Evolutionary conservation across 768 basidiomycete genomes (phyloP).

Genomic region (Chalciporus chontae): DNA sequence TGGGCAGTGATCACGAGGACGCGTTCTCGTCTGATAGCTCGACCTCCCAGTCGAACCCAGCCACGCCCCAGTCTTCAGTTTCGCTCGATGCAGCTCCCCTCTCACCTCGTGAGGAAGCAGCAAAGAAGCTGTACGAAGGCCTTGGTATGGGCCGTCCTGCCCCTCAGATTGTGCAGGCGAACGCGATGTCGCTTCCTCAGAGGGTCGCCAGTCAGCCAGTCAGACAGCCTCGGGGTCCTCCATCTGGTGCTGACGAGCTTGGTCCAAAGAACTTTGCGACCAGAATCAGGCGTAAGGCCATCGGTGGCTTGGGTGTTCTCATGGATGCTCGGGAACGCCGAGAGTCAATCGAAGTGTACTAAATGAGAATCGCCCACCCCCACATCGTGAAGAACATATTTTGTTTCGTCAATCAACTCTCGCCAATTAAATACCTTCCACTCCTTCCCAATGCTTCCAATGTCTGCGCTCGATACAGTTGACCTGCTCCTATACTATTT

Average conservation of each 20-base stretch:
- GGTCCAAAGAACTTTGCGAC: slow-evolving; percentile 88
- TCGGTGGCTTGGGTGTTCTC: slow-evolving; percentile 74
- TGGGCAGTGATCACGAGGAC: slow-evolving; percentile 52
- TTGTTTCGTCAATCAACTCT: slow-evolving; percentile 6
- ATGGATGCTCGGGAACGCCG: slow-evolving; percentile 80
- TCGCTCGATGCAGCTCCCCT: slow-evolving; percentile 53
- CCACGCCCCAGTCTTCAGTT: slow-evolving; percentile 69
- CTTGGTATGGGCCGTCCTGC: slow-evolving; percentile 77
- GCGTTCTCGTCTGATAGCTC: slow-evolving; percentile 58
- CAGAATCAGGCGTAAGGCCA: slow-evolving; percentile 79
- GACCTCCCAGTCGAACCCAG: slow-evolving; percentile 63
- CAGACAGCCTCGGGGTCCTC: slow-evolving; percentile 86
- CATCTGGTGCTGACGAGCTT: slow-evolving; percentile 81
- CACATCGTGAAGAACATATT: slow-evolving; percentile 6
- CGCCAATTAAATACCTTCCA: slow-evolving; percentile 15
- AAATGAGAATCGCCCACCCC: slow-evolving; percentile 23
- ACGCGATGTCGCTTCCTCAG: slow-evolving; percentile 33
- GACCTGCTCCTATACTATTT: slow-evolving; percentile 7
- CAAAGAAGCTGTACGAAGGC: slow-evolving; percentile 86
- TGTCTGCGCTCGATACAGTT: slow-evolving; percentile 15
- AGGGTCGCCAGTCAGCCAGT: slow-evolving; percentile 69
- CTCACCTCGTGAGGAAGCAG: slow-evolving; percentile 82
- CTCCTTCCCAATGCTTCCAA: slow-evolving; percentile 15
- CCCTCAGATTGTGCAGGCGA: slow-evolving; percentile 29
- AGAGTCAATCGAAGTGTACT: slow-evolving; percentile 70